These are phyloP conservation scores for Botrytis deweyae DNA, from an alignment of 2,329 filamentous ascomycete species.

Conservation along the genomic window DNA sequence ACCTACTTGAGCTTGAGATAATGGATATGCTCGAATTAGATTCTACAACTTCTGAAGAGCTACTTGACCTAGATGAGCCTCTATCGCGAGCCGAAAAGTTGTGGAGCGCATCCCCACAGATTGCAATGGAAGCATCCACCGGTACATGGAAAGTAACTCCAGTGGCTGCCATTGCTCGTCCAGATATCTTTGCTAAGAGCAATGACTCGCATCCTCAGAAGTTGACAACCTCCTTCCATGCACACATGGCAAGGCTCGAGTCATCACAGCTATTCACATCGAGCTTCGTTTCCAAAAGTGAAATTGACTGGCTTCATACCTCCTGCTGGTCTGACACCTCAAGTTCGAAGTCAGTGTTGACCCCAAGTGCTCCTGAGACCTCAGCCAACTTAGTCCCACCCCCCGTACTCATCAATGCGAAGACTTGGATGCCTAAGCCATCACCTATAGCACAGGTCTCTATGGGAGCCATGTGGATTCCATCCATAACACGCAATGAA, in stretches of 20 bases:
- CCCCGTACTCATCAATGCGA: not conserved
- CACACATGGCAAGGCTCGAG: not conserved
- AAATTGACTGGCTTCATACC: slow-evolving; percentile 10
- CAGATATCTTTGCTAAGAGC: slow-evolving; percentile 9
- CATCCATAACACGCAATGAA: not conserved
- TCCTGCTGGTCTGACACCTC: not conserved
- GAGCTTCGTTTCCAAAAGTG: not conserved
- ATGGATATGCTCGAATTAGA: not conserved
- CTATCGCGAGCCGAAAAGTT: not conserved
- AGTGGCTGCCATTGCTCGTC: too few species aligned
- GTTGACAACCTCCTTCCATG: not conserved
- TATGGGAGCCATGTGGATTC: slow-evolving; percentile 27
- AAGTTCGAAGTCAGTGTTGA: not conserved
- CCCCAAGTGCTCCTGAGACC: not conserved
- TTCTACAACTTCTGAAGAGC: not conserved
- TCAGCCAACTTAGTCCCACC: not conserved
- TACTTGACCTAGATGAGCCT: not conserved
- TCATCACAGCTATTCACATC: slow-evolving; percentile 1
- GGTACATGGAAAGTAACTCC: not conserved
- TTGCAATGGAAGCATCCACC: not conserved
- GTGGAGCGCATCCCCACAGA: not conserved
- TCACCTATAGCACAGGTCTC: not conserved
- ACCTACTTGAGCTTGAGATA: not conserved
- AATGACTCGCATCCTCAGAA: not conserved
- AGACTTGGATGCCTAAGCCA: slow-evolving; percentile 21